Conservation (phyloP, 2,329 filamentous ascomycete species). For the Phialophora tarda region DNA sequence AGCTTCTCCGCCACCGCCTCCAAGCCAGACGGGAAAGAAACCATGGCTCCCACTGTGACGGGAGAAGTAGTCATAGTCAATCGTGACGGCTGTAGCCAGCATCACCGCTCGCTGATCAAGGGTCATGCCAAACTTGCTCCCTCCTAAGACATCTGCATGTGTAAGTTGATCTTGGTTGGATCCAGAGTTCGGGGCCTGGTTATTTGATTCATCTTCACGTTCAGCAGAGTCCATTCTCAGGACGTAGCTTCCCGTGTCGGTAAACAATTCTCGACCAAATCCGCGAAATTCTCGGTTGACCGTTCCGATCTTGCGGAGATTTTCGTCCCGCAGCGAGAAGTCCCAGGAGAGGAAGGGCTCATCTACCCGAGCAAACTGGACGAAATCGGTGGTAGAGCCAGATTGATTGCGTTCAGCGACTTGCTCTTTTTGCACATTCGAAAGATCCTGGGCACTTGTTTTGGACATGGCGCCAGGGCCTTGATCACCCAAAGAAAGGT, state of each 20-base stretch:
- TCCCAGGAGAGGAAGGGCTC: slow-evolving; percentile 70
- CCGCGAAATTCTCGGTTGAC: slow-evolving; percentile 69
- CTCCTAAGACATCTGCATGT: slow-evolving; percentile 30
- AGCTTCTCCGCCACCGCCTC: slow-evolving; percentile 47
- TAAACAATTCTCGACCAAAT: slow-evolving; percentile 68
- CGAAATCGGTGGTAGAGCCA: slow-evolving; percentile 49
- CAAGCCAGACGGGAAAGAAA: slow-evolving; percentile 60
- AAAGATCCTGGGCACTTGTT: slow-evolving; percentile 50
- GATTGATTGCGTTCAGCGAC: slow-evolving; percentile 35
- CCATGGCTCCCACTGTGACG: slow-evolving; percentile 59
- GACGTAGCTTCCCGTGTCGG: slow-evolving; percentile 69
- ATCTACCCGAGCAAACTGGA: slow-evolving; percentile 67
- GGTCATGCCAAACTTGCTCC: slow-evolving; percentile 59
- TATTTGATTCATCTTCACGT: slow-evolving; percentile 42
- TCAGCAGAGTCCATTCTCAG: slow-evolving; percentile 65
- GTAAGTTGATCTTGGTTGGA: slow-evolving; percentile 41
- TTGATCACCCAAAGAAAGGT: slow-evolving; percentile 47
- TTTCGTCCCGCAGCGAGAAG: slow-evolving; percentile 62
- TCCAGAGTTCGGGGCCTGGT: slow-evolving; percentile 49
- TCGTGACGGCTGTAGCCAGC: slow-evolving; percentile 68
- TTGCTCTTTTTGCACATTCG: slow-evolving; percentile 55
- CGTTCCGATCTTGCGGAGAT: slow-evolving; percentile 60
- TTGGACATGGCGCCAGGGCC: slow-evolving; percentile 2
- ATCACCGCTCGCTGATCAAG: slow-evolving; percentile 70
- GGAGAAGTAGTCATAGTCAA: slow-evolving; percentile 73